phyloP scores from a whole-genome alignment of 2,329 filamentous ascomycete species.

The Trichoderma sp. region DNA sequence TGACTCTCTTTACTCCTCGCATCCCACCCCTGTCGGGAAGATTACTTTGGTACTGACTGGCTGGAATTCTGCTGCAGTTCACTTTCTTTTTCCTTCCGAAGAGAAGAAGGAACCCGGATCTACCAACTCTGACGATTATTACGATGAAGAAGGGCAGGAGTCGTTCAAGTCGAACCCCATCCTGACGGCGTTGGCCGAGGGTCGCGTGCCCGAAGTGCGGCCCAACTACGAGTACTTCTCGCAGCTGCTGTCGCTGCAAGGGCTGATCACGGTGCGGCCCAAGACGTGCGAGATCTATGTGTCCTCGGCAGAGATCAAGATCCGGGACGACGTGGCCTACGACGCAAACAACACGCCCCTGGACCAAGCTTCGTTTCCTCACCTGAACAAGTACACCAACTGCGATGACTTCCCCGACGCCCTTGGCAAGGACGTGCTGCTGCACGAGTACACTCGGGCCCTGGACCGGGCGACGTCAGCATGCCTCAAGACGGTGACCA shows the following conservation, averaged over 20 bases:
- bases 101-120: constrained; percentile 60
- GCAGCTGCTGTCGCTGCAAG: constrained; percentile 57
- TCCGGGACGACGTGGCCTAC: constrained; percentile 53
- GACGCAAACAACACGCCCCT: constrained; percentile 49
- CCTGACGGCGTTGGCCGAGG: constrained; percentile 62
- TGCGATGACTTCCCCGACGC: constrained; percentile 55
- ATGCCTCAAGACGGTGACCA: constrained; percentile 55
- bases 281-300: constrained; percentile 63
- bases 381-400: constrained; percentile 57
- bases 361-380: constrained; percentile 55
- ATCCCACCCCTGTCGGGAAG: neutral
- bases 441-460: constrained; percentile 61
- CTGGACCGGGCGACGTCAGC: constrained; percentile 59
- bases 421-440: constrained; percentile 54
- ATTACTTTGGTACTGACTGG: constrained; percentile 28
- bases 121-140: constrained; percentile 61
- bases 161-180: constrained; percentile 68
- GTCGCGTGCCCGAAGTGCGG: constrained; percentile 58
- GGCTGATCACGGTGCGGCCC: constrained; percentile 56
- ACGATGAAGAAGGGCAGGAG: constrained; percentile 48
- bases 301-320: constrained; percentile 54
- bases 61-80: constrained; percentile 52
- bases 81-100: constrained; percentile 62
- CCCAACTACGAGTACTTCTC: constrained; percentile 66
- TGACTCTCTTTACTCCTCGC: neutral